Conservation (phyloP, 345 rosid genomes). For the Populus alba region DNA sequence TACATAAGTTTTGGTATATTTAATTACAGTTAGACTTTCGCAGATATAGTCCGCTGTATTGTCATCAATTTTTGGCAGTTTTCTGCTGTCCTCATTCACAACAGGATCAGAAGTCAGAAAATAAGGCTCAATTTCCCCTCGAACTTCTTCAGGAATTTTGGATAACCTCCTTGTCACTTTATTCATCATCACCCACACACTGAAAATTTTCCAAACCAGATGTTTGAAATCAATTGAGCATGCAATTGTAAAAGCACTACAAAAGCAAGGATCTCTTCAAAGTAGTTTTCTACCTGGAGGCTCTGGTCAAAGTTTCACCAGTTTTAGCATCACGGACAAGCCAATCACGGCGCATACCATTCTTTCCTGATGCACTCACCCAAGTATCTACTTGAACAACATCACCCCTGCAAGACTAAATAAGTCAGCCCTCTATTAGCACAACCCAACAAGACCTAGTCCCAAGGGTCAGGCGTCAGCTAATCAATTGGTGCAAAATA, state of each 20-base stretch:
- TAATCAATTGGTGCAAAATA: background rate
- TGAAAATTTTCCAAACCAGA: slow-evolving; percentile 33
- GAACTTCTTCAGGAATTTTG: slow-evolving; percentile 88
- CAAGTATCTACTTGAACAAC: slow-evolving; percentile 85
- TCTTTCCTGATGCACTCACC: slow-evolving; percentile 85
- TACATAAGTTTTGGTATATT: background rate
- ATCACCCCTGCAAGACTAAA: slow-evolving; percentile 70
- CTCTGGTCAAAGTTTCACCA: slow-evolving; percentile 80
- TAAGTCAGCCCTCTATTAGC: background rate
- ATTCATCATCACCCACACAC: slow-evolving; percentile 99
- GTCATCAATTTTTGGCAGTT: slow-evolving; percentile 81
- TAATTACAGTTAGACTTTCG: slow-evolving; percentile 82
- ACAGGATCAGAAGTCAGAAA: slow-evolving; percentile 70
- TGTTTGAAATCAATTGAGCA: background rate
- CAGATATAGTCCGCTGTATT: slow-evolving; percentile 64
- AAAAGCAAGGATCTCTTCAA: background rate
- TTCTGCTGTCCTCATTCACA: slow-evolving; percentile 78
- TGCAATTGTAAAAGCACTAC: background rate
- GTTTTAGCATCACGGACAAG: slow-evolving; percentile 64
- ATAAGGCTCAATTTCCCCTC: slow-evolving; percentile 75
- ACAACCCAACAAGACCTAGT: background rate
- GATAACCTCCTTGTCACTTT: slow-evolving; percentile 87
- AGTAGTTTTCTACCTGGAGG: slow-evolving; percentile 59
- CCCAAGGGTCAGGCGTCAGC: background rate
- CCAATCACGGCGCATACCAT: slow-evolving; percentile 99